These are phyloP conservation scores for Taiozyma sp. DNA, from an alignment of 1,139 yeast species.

Conservation along the genomic window DNA sequence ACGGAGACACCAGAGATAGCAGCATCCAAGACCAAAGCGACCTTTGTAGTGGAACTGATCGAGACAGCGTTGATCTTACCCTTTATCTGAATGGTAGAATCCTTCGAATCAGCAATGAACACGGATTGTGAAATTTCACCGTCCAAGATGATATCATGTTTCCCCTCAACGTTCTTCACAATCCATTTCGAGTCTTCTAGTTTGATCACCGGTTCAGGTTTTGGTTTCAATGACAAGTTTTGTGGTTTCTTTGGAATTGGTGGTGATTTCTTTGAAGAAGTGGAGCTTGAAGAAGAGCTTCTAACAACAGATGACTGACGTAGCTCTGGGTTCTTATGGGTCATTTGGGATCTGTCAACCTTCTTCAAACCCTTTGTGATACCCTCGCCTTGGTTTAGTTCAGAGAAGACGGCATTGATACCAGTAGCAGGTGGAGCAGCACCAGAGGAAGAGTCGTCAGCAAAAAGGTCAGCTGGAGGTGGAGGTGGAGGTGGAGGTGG, in stretches of 20 bases:
- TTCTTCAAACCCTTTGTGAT: constrained; percentile 86
- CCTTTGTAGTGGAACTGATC: constrained; percentile 63
- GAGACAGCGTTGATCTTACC: constrained; percentile 93
- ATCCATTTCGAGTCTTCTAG: constrained; percentile 87
- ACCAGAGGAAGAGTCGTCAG: constrained; percentile 32
- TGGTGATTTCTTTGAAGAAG: constrained; percentile 39
- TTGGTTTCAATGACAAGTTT: constrained; percentile 45
- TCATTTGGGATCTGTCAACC: constrained; percentile 91
- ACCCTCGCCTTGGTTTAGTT: constrained; percentile 76
- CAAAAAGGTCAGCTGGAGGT: constrained; percentile 68
- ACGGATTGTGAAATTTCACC: constrained; percentile 87
- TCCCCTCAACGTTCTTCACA: constrained; percentile 70
- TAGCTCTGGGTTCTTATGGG: constrained; percentile 86
- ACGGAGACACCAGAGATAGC: constrained; percentile 86
- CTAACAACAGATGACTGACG: constrained; percentile 42
- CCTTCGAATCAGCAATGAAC: constrained; percentile 76
- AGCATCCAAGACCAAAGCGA: constrained; percentile 78
- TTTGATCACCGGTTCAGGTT: constrained; percentile 72
- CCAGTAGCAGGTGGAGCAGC: constrained; percentile 42
- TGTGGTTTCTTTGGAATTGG: constrained; percentile 73
- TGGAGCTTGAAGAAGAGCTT: constrained; percentile 28
- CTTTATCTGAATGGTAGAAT: constrained; percentile 72
- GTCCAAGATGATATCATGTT: constrained; percentile 56
- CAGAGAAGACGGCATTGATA: constrained; percentile 88
- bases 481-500: constrained; percentile 73